phyloP scores from a whole-genome alignment of 2,329 filamentous ascomycete genomes.

The Botrytis elliptica region DNA sequence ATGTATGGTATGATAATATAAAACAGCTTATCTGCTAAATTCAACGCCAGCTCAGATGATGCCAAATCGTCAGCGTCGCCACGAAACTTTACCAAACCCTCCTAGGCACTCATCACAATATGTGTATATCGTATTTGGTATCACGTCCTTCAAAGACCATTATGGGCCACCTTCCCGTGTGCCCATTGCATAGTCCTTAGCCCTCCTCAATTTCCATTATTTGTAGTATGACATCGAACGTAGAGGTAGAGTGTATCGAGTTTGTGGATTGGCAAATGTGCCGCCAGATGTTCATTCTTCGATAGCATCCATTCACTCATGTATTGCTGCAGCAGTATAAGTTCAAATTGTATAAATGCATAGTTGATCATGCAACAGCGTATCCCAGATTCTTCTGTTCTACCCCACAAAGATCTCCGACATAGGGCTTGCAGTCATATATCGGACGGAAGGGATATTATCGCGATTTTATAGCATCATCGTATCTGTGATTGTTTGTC shows the following conservation, averaged over 20 bases:
- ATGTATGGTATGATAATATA: not conserved
- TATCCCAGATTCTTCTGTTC: not conserved
- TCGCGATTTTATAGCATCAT: conserved; percentile 5
- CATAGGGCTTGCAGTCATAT: conserved; percentile 14
- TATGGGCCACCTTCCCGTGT: not conserved
- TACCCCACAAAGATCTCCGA: conserved; percentile 19
- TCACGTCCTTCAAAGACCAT: not conserved
- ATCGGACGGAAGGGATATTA: conserved; percentile 15
- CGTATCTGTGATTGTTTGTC: conserved; percentile 29
- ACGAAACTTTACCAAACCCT: not conserved
- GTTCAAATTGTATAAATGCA: conserved; percentile 1
- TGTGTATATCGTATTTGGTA: not conserved
- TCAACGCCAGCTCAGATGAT: not conserved
- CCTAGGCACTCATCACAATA: not conserved
- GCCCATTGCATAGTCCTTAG: not conserved
- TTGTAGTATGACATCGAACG: not conserved
- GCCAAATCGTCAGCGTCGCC: not conserved
- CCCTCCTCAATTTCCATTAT: not conserved
- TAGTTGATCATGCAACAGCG: conserved; percentile 11
- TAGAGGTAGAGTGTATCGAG: not conserved
- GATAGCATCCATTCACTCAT: not conserved
- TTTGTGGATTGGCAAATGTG: not conserved
- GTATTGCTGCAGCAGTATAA: not conserved
- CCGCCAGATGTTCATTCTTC: not conserved
- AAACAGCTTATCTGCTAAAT: not conserved